A percentile compares a stretch with the other conserved stretches of the same genome.
Conservation (phyloP, 2,329 filamentous ascomycete genomes). For the Alternaria novae-zelandiae region DNA sequence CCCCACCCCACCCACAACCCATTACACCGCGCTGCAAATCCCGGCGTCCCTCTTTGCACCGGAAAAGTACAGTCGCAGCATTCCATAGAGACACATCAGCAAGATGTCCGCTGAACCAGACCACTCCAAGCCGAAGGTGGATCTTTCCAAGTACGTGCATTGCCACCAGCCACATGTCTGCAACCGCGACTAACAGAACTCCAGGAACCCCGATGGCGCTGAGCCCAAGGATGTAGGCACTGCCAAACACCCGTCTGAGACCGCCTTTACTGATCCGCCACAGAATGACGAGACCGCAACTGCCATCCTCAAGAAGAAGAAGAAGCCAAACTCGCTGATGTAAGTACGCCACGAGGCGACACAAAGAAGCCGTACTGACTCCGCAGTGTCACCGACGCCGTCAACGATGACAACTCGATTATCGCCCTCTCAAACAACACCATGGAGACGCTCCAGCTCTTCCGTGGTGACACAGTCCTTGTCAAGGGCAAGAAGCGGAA, state of each 20-base stretch:
- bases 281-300: conserved; percentile 91
- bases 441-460: conserved; percentile 97
- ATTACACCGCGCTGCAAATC: conserved; percentile 23
- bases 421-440: conserved; percentile 98
- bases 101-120: conserved; percentile 60
- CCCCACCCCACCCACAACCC: conserved; percentile 26
- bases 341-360: conserved; percentile 56
- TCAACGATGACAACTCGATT: conserved; percentile 99
- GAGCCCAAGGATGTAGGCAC: conserved; percentile 77
- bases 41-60: conserved; percentile 12
- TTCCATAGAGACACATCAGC: conserved; percentile 23
- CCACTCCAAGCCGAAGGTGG: conserved; percentile 57
- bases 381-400: conserved; percentile 90
- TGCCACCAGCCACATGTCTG: conserved; percentile 11
- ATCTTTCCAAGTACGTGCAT: conserved; percentile 55
- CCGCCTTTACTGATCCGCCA: conserved; percentile 41
- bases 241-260: conserved; percentile 11
- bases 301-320: conserved; percentile 99
- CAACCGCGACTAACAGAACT: conserved; percentile 50
- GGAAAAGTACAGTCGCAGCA: conserved; percentile 21
- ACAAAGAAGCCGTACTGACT: conserved; percentile 36
- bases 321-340: conserved; percentile 99
- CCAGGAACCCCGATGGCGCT: conserved; percentile 85
- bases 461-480: conserved; percentile 96
- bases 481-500: conserved; percentile 99